phyloP scores from a whole-genome alignment of 805 yeast genomes.

The Saturnispora galanensis region DNA sequence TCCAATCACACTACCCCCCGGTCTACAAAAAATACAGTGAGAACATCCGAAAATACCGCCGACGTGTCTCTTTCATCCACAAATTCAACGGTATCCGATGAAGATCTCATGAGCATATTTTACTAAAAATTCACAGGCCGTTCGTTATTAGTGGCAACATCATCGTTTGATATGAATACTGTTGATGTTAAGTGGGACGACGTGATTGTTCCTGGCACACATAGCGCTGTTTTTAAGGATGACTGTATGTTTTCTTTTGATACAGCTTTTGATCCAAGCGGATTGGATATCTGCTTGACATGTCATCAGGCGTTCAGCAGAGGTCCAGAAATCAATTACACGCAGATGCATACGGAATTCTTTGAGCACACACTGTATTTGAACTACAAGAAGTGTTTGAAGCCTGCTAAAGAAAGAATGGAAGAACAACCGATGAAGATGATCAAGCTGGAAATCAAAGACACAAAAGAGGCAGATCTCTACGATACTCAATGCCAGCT shows the following conservation, averaged over 20 bases:
- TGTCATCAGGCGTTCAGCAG: constrained; percentile 67
- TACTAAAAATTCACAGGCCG: not conserved
- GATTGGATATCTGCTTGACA: constrained; percentile 65
- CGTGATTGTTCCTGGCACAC: constrained; percentile 21
- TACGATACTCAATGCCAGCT: constrained; percentile 38
- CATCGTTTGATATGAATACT: constrained; percentile 12
- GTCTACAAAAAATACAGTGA: no score
- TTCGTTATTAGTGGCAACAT: constrained; percentile 2
- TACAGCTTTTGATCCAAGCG: constrained; percentile 43
- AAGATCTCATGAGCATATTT: constrained; percentile 6
- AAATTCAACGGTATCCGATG: not conserved
- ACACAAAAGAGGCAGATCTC: constrained; percentile 51
- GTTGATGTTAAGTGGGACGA: constrained; percentile 10
- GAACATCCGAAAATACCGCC: no score
- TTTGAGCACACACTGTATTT: constrained; percentile 49
- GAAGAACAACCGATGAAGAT: constrained; percentile 35
- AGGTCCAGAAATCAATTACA: constrained; percentile 33
- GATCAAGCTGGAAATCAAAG: constrained; percentile 58
- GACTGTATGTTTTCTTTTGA: constrained; percentile 86
- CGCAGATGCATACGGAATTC: constrained; percentile 43
- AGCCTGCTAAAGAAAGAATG: constrained; percentile 27
- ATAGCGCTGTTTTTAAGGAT: constrained; percentile 59
- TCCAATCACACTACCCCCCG: no score
- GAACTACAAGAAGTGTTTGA: constrained; percentile 45
- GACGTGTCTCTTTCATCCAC: not conserved